These are phyloP conservation scores for Cymodocea nodosa DNA, from an alignment of 116 monocot species.

Conservation along the genomic window DNA sequence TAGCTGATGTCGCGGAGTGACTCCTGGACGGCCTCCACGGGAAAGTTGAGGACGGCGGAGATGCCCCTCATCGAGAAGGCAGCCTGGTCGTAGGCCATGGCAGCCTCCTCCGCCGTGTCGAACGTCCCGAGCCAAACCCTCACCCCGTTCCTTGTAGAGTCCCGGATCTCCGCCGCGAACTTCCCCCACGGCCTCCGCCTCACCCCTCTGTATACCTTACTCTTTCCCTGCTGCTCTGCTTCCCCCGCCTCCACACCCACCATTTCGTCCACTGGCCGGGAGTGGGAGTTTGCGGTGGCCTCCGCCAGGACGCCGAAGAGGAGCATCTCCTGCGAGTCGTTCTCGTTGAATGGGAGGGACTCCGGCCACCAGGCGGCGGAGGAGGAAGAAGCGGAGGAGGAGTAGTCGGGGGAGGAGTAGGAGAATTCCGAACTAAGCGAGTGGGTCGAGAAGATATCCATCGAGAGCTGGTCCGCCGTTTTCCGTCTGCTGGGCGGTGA, in stretches of 20 bases:
- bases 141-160: constrained; percentile 58
- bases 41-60: constrained; percentile 70
- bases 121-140: constrained; percentile 85
- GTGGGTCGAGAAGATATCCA: neutral
- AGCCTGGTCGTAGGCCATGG: constrained; percentile 71
- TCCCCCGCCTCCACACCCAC: neutral
- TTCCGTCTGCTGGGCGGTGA: too few species aligned
- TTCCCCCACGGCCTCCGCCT: constrained; percentile 75
- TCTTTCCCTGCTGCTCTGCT: constrained; percentile 17
- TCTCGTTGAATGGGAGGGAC: constrained; percentile 43
- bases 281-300: neutral
- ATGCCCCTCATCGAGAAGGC: constrained; percentile 57
- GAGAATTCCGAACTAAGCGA: constrained; percentile 1
- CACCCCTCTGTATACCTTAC: constrained; percentile 42
- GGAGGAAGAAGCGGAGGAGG: neutral
- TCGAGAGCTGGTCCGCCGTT: too few species aligned
- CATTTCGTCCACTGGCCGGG: neutral
- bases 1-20: constrained; percentile 26
- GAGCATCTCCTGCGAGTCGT: constrained; percentile 60
- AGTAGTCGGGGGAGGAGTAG: neutral
- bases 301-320: constrained; percentile 33
- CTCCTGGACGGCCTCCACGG: constrained; percentile 43
- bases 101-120: constrained; percentile 66
- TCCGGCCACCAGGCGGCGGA: neutral
- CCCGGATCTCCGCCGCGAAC: constrained; percentile 75